Conservation (phyloP, 257 asterid genomes). For the Mitragyna speciosa region DNA sequence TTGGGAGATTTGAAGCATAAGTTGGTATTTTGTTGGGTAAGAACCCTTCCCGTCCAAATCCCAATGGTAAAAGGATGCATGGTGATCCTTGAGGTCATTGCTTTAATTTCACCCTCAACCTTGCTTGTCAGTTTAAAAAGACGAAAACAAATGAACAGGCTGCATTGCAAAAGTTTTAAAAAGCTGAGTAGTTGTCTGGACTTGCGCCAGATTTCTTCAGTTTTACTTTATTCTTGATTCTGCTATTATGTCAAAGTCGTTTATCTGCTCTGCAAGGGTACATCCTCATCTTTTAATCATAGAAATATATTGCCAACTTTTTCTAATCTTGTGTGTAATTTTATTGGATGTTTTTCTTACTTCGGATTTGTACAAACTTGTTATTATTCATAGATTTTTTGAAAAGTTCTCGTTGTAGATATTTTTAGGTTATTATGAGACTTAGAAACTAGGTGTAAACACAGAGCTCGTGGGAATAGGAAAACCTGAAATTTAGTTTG, state of each 20-base stretch:
- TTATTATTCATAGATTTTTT: neutral
- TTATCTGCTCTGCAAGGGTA: neutral
- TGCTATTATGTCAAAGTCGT: neutral
- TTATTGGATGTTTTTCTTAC: neutral
- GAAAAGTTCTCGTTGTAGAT: neutral
- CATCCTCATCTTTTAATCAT: neutral
- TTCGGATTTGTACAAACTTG: neutral
- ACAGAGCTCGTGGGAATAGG: neutral
- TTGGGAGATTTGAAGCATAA: slow-evolving; percentile 55
- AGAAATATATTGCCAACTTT: neutral
- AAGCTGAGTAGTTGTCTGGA: neutral
- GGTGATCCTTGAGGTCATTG: neutral
- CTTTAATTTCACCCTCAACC: neutral
- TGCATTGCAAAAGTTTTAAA: neutral
- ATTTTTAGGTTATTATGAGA: neutral
- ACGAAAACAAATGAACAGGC: neutral
- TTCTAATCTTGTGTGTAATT: neutral
- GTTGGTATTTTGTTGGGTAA: slow-evolving; percentile 85
- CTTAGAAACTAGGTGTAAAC: neutral
- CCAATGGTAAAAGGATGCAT: neutral
- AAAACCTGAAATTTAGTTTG: neutral
- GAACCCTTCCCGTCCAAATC: slow-evolving; percentile 2
- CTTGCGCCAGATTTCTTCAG: neutral
- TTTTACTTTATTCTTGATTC: neutral
- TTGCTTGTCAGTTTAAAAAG: neutral